Conservation (phyloP, 805 yeast species). For the Suhomyces pyralidae region DNA sequence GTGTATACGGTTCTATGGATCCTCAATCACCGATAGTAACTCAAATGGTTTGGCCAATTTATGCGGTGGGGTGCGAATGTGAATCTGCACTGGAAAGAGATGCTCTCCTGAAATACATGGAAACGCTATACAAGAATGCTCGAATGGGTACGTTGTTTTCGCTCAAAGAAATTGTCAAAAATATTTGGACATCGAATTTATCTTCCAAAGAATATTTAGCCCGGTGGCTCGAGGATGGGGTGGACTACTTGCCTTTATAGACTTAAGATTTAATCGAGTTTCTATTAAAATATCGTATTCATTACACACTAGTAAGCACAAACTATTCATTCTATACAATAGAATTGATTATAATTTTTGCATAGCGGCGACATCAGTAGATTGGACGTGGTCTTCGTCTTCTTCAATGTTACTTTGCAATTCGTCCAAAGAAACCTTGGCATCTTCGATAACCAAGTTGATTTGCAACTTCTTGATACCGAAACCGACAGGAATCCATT, state of each 20-base stretch:
- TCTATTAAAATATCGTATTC: conserved; percentile 7
- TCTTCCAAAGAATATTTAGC: conserved; percentile 43
- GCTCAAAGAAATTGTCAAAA: conserved; percentile 39
- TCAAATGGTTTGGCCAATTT: conserved; percentile 65
- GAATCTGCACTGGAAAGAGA: conserved; percentile 28
- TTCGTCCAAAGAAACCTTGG: conserved; percentile 87
- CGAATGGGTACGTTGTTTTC: conserved; percentile 55
- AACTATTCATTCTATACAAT: conserved; percentile 19
- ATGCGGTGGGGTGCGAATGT: conserved; percentile 48
- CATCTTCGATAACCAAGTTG: conserved; percentile 97
- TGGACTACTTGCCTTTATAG: conserved; percentile 46
- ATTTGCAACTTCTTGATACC: conserved; percentile 99
- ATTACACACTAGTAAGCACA: conserved; percentile 7
- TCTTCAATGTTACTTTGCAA: conserved; percentile 76
- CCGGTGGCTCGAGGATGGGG: conserved; percentile 50
- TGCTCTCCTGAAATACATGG: conserved; percentile 32
- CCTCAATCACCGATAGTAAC: conserved; percentile 47
- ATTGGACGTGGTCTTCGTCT: conserved; percentile 99
- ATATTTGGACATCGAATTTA: conserved; percentile 46
- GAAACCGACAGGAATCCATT: conserved; percentile 95
- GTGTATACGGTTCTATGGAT: conserved; percentile 45
- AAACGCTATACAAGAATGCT: conserved; percentile 43
- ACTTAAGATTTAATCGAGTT: neutral
- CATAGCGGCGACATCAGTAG: conserved; percentile 99
- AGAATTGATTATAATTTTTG: conserved; percentile 70